Evolutionary conservation across 2,329 filamentous ascomycete species (phyloP).

Genomic region (Calonectria crousiana): DNA sequence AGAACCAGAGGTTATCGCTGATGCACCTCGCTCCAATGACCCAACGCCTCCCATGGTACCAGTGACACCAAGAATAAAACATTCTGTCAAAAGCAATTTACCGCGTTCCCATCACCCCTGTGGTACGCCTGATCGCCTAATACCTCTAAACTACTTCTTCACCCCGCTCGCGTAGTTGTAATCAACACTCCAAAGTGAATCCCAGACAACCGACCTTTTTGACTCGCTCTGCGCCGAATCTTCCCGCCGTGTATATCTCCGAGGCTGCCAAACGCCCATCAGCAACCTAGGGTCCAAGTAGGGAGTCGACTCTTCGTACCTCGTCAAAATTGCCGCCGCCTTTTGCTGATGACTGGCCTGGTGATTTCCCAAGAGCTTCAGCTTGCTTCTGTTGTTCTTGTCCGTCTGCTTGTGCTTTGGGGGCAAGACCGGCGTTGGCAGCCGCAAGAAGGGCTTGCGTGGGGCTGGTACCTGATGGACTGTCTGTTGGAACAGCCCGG

Average conservation of each 20-base stretch:
- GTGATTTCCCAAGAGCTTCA: constrained; percentile 36
- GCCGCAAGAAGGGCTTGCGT: constrained; percentile 47
- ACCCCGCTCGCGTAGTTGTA: constrained; percentile 63
- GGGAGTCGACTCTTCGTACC: constrained; percentile 67
- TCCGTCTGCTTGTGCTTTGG: constrained; percentile 23
- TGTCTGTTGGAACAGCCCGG: constrained; percentile 60
- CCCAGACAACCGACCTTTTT: constrained; percentile 71
- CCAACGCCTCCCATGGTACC: constrained; percentile 28
- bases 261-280: constrained; percentile 46
- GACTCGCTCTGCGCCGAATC: constrained; percentile 53
- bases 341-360: constrained; percentile 43
- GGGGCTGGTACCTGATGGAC: constrained; percentile 56
- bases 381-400: constrained; percentile 31
- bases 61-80: constrained; percentile 10
- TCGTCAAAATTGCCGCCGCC: constrained; percentile 52
- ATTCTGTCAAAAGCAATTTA: not conserved
- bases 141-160: constrained; percentile 40
- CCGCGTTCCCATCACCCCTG: not conserved
- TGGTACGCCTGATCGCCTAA: constrained; percentile 8
- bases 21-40: constrained; percentile 26
- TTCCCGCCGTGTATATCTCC: constrained; percentile 52
- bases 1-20: constrained; percentile 26
- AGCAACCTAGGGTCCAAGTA: constrained; percentile 61
- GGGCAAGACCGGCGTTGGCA: constrained; percentile 36
- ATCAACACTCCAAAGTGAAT: constrained; percentile 72